Conservation (phyloP, 1,284 basidiomycete species). For the Cryptococcus hybrid region DNA sequence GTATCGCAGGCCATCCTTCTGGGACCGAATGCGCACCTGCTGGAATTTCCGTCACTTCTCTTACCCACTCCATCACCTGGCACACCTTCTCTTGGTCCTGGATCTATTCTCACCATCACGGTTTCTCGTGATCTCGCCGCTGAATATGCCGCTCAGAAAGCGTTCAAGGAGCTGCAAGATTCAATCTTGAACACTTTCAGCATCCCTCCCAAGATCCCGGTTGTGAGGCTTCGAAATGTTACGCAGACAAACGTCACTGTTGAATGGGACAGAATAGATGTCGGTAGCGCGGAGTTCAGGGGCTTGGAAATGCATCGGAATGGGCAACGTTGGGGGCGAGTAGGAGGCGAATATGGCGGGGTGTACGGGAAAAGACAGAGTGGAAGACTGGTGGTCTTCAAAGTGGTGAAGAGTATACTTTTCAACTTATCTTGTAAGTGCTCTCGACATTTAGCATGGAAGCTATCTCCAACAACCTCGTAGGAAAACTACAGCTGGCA, state of each 20-base stretch:
- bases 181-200: slow-evolving; percentile 71
- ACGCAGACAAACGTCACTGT: slow-evolving; percentile 93
- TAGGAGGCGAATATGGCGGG: slow-evolving; percentile 34
- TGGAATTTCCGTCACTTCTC: slow-evolving; percentile 92
- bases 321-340: slow-evolving; percentile 70
- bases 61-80: slow-evolving; percentile 57
- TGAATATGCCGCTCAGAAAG: slow-evolving; percentile 72
- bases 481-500: slow-evolving; percentile 74
- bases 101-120: slow-evolving; percentile 95
- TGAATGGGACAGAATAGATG: slow-evolving; percentile 82
- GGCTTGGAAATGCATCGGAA: slow-evolving; percentile 90
- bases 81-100: slow-evolving; percentile 74
- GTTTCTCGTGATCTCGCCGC: slow-evolving; percentile 79
- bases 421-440: slow-evolving; percentile 72
- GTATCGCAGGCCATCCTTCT: slow-evolving; percentile 61
- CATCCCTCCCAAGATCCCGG: slow-evolving; percentile 65
- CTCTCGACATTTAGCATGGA: too few relatives aligned
- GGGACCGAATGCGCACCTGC: slow-evolving; percentile 86
- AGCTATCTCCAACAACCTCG: too few relatives aligned
- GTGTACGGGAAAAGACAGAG: slow-evolving; percentile 39
- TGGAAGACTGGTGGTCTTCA: slow-evolving; percentile 83
- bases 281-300: slow-evolving; percentile 79
- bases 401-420: slow-evolving; percentile 82
- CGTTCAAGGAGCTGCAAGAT: slow-evolving; percentile 79
- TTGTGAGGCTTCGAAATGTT: slow-evolving; percentile 72